These are phyloP conservation scores for Tagetes patula DNA, from an alignment of 129 eudicot species.

Conservation along the genomic window DNA sequence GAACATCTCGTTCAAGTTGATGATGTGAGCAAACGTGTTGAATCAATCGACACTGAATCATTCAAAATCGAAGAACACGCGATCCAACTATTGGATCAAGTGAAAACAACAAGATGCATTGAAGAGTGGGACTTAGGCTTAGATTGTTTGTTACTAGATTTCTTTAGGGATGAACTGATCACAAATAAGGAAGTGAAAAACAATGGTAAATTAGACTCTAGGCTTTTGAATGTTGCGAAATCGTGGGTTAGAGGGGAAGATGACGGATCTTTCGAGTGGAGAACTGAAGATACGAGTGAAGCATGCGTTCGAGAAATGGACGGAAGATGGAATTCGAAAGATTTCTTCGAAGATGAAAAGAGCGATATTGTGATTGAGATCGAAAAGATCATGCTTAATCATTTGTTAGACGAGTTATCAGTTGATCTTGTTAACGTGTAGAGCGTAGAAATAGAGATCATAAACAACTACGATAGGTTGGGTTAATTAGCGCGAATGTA, in stretches of 20 bases:
- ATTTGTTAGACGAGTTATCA: conserved; percentile 56
- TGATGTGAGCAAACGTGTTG: conserved; percentile 12
- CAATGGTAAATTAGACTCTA: conserved; percentile 17
- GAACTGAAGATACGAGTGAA: conserved; percentile 38
- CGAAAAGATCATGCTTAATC: conserved; percentile 39
- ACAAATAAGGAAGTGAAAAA: conserved; percentile 19
- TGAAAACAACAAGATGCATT: conserved; percentile 20
- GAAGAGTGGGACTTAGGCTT: background rate
- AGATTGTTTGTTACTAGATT: conserved; percentile 48
- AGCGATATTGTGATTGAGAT: conserved; percentile 46
- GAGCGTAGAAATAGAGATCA: background rate
- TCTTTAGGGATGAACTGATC: conserved; percentile 43
- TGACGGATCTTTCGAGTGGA: conserved; percentile 46
- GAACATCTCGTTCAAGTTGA: conserved; percentile 30
- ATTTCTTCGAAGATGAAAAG: conserved; percentile 47
- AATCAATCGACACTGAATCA: conserved; percentile 12
- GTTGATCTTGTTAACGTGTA: conserved; percentile 35
- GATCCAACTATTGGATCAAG: conserved; percentile 31
- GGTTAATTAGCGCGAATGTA: background rate
- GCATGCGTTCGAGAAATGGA: conserved; percentile 55
- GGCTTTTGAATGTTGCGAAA: conserved; percentile 42
- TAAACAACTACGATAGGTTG: too few species aligned
- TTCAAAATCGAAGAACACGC: conserved; percentile 48
- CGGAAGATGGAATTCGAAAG: conserved; percentile 44
- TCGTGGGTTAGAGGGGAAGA: conserved; percentile 50